Conservation (phyloP, 345 rosid genomes). For the Dipteronia dyeriana region DNA sequence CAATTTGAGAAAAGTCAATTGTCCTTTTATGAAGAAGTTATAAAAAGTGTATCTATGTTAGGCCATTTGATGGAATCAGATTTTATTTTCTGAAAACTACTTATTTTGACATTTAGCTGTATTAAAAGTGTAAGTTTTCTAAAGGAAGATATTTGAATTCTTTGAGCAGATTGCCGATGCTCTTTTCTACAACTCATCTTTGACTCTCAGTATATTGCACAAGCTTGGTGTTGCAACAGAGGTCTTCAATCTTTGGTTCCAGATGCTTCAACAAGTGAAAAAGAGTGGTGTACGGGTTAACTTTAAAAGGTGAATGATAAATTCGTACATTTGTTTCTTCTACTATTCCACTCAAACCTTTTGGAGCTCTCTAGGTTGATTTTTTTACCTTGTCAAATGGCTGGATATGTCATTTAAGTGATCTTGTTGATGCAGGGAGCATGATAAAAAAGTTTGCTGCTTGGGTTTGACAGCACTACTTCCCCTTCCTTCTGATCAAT, state of each 20-base stretch:
- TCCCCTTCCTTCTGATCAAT: slow-evolving; percentile 79
- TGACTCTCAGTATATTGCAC: slow-evolving; percentile 79
- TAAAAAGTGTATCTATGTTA: not conserved
- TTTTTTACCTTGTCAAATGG: not conserved
- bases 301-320: slow-evolving; percentile 68
- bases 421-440: slow-evolving; percentile 62
- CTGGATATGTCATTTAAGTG: slow-evolving; percentile 16
- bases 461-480: slow-evolving; percentile 91
- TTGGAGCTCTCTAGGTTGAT: slow-evolving; percentile 4
- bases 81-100: not conserved
- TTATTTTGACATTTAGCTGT: not conserved
- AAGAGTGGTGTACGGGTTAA: slow-evolving; percentile 78
- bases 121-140: not conserved
- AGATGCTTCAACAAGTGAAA: slow-evolving; percentile 89
- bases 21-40: not conserved
- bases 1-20: not conserved
- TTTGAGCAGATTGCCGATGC: slow-evolving; percentile 87
- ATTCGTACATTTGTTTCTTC: slow-evolving; percentile 5
- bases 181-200: slow-evolving; percentile 77
- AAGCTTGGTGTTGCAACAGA: slow-evolving; percentile 78
- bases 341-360: not conserved
- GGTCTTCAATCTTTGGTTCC: slow-evolving; percentile 90
- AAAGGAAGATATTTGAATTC: not conserved
- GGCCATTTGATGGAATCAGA: not conserved
- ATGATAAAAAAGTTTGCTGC: slow-evolving; percentile 97